Evolutionary conservation across 345 rosid genomes (phyloP), one percentile per base, ranked within the genome.

Genomic region (Moricandia arvensis): DNA sequence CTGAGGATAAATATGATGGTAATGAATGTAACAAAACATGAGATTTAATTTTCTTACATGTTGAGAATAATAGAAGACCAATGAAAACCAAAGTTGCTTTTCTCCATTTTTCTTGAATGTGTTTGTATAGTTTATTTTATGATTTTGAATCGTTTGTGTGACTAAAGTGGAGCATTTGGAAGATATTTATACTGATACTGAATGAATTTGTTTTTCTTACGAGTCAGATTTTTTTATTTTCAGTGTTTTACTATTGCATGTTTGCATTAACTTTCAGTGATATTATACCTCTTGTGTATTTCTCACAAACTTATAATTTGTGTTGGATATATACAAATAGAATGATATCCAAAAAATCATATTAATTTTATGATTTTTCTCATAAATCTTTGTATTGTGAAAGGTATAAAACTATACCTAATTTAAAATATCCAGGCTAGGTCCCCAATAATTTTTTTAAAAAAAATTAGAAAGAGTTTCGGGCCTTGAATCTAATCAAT

Each of bases 61-160:
- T 35, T 34, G 69, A 73, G 17, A 73, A 26, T 33, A 73, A 13
- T 15, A 73, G 26, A 63, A 73, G 12, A 51, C 41, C 63, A 9
- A 73, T 73, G 62, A 63, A 2, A 7, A 73, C 37, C 54, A 51
- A 51, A 63, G 63, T 21, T n/a, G 76, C 0, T 63, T 63, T 51
- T 63, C 69, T 51, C 18, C 76, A 72, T 72, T 62, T 62, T 47
- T 71, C n/a, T 45, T 43, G 9, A 71, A 45, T 45, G 31, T 2
- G 53, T n/a, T 21, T 24, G 34, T 35, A 24, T 10, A 45, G 5
- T 8, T 53, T 69, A 3, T 31, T 61, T 12, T 29, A 18, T 31
- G 45, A 7, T 45, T 60, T 60, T 60, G 67, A 71, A 6, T 35
- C 38, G 21, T 49, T 67, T 53, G 61, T 37, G n/a, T 45, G 41